phyloP scores from a whole-genome alignment of 805 yeast genomes.

The Metschnikowia matae region DNA sequence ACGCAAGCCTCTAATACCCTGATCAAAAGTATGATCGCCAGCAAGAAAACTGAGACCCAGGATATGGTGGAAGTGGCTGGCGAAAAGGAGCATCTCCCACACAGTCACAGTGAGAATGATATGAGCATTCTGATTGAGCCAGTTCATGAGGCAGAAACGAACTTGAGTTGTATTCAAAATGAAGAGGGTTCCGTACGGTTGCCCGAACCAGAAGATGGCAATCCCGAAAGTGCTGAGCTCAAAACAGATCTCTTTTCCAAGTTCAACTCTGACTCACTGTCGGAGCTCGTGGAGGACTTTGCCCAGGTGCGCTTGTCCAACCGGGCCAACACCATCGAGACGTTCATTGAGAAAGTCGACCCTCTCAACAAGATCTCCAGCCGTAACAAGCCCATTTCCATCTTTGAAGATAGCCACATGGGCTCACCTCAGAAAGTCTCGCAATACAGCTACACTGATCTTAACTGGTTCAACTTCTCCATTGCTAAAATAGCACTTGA shows the following conservation, averaged over 20 bases:
- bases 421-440: slow-evolving; percentile 35
- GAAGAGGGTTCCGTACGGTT: neutral
- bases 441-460: slow-evolving; percentile 30
- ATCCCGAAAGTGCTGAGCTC: neutral
- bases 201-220: neutral
- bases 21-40: neutral
- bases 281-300: slow-evolving; percentile 17
- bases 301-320: slow-evolving; percentile 18
- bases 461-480: slow-evolving; percentile 40
- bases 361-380: slow-evolving; percentile 36
- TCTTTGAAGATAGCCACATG: slow-evolving; percentile 35
- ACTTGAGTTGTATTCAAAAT: neutral
- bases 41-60: neutral
- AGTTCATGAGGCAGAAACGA: neutral
- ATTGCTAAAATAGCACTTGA: slow-evolving; percentile 22
- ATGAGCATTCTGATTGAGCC: neutral
- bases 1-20: neutral
- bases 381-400: slow-evolving; percentile 32
- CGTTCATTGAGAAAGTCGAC: slow-evolving; percentile 38
- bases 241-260: slow-evolving; percentile 7
- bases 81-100: neutral
- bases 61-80: neutral
- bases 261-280: slow-evolving; percentile 6
- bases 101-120: neutral
- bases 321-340: slow-evolving; percentile 25